A percentile compares a stretch with the other conserved stretches of the same genome.
phyloP scores from a whole-genome alignment of 2,329 filamentous ascomycete genomes.

The Monilinia fructicola region DNA sequence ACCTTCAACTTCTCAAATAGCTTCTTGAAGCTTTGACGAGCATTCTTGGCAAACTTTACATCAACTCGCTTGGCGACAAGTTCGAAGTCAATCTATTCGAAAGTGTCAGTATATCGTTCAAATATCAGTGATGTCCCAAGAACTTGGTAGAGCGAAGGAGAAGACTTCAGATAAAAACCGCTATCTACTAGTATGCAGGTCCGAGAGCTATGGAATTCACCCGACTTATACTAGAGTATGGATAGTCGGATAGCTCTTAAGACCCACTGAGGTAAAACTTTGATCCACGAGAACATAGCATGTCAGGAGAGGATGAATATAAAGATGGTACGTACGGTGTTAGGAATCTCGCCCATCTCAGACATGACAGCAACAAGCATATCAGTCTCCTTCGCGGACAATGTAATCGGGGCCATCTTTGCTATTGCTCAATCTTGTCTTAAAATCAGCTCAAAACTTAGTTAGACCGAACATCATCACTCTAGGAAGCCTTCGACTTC shows the following conservation, averaged over 20 bases:
- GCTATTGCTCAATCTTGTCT: background rate
- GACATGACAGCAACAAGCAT: conserved; percentile 25
- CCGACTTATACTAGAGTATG: background rate
- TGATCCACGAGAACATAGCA: too few relatives aligned
- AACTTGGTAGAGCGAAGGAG: too few relatives aligned
- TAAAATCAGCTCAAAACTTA: background rate
- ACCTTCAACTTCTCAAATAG: conserved; percentile 32
- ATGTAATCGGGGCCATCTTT: conserved; percentile 18
- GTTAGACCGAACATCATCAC: background rate
- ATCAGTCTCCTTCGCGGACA: conserved; percentile 24
- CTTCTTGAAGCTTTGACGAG: conserved; percentile 32
- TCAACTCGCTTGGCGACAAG: conserved; percentile 42
- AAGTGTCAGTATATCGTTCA: background rate
- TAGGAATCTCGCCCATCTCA: conserved; percentile 28
- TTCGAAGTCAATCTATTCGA: conserved; percentile 43
- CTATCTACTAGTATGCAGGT: too few relatives aligned
- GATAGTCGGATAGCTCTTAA: background rate
- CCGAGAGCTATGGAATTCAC: background rate
- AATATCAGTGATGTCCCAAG: background rate
- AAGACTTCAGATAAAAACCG: background rate
- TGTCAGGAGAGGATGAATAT: background rate
- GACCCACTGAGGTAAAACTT: background rate
- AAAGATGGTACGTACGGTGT: conserved; percentile 6
- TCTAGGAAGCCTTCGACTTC: background rate
- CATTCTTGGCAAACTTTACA: conserved; percentile 46